Conservation (phyloP, 1,284 basidiomycete species). For the Ceratorhiza oryzae-sativae region DNA sequence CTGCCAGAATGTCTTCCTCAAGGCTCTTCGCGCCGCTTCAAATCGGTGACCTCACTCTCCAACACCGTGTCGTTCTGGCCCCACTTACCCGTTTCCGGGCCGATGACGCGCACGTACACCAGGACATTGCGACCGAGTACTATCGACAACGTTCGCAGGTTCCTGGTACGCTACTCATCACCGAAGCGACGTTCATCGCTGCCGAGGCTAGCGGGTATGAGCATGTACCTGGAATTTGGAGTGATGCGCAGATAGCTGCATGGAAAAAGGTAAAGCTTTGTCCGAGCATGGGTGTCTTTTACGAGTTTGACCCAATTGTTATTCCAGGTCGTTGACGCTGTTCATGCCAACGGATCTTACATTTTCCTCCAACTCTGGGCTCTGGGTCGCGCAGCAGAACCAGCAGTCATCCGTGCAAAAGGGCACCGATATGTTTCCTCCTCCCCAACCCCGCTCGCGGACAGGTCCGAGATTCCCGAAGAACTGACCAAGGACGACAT, state of each 20-base stretch:
- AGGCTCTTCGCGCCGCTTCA: slow-evolving; percentile 57
- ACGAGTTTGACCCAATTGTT: not conserved
- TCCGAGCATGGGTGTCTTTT: not conserved
- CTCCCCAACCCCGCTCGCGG: slow-evolving; percentile 45
- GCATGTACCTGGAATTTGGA: slow-evolving; percentile 46
- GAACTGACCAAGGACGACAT: slow-evolving; percentile 46
- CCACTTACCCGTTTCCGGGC: slow-evolving; percentile 57
- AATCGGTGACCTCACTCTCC: slow-evolving; percentile 54
- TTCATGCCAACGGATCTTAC: slow-evolving; percentile 51
- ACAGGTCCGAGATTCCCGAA: slow-evolving; percentile 38
- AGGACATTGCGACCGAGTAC: slow-evolving; percentile 46
- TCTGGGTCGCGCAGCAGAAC: slow-evolving; percentile 48
- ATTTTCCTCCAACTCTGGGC: slow-evolving; percentile 50
- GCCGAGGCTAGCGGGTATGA: slow-evolving; percentile 36
- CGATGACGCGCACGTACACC: slow-evolving; percentile 46
- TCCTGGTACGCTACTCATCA: slow-evolving; percentile 47
- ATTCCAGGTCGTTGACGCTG: slow-evolving; percentile 48
- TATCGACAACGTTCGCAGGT: slow-evolving; percentile 46
- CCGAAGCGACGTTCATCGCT: slow-evolving; percentile 48
- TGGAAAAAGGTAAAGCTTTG: slow-evolving; percentile 45
- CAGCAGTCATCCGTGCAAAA: slow-evolving; percentile 43
- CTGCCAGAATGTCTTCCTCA: not conserved
- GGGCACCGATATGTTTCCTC: slow-evolving; percentile 47
- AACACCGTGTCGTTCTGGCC: slow-evolving; percentile 58
- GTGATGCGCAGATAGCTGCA: slow-evolving; percentile 44